These are phyloP conservation scores for Leccinum variicolor DNA, from an alignment of 768 basidiomycete genomes.

Conservation along the genomic window DNA sequence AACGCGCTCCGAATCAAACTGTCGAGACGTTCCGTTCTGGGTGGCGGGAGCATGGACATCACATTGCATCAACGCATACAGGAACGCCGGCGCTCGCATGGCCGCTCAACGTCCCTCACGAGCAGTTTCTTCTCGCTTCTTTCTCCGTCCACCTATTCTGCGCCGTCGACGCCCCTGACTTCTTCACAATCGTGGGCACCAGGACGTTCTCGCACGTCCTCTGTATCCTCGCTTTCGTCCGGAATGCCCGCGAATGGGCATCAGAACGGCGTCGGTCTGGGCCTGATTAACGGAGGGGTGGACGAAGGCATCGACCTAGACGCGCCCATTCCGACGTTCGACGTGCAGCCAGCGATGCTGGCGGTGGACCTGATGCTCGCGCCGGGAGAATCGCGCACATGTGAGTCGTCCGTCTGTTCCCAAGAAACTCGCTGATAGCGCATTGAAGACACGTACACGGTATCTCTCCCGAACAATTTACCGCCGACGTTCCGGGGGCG, in stretches of 20 bases:
- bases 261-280: conserved; percentile 30
- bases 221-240: conserved; percentile 25
- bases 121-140: conserved; percentile 48
- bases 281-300: conserved; percentile 21
- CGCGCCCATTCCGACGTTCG: conserved; percentile 75
- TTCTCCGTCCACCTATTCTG: conserved; percentile 36
- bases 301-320: conserved; percentile 58
- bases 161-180: conserved; percentile 19
- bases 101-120: conserved; percentile 51
- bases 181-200: conserved; percentile 25
- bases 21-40: conserved; percentile 39
- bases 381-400: conserved; percentile 83
- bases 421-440: not conserved
- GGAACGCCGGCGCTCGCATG: conserved; percentile 36
- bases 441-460: conserved; percentile 69
- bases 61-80: conserved; percentile 35
- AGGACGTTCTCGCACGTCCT: conserved; percentile 17
- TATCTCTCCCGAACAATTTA: conserved; percentile 70
- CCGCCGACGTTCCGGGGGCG: conserved; percentile 92
- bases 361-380: conserved; percentile 80
- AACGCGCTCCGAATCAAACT: conserved; percentile 48
- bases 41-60: conserved; percentile 82
- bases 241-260: conserved; percentile 1
- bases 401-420: conserved; percentile 37
- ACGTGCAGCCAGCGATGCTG: conserved; percentile 82